Evolutionary conservation across 1,284 basidiomycete genomes (phyloP).

Genomic region (Papiliotrema laurentii): DNA sequence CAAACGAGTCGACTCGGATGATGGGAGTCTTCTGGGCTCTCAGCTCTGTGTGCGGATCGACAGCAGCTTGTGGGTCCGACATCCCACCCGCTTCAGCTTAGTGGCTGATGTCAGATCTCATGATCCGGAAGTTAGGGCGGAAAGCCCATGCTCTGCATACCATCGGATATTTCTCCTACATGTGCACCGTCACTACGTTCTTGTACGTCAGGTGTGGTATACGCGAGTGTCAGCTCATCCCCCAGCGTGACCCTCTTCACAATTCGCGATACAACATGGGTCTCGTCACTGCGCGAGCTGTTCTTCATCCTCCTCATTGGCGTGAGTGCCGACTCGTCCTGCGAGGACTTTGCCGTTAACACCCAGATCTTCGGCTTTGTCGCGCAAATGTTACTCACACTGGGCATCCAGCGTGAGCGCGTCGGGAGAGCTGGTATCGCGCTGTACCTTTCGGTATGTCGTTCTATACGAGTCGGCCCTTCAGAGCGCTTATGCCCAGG

Average conservation of each 20-base stretch:
- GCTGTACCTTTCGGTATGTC: slow-evolving; percentile 42
- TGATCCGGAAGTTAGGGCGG: slow-evolving; percentile 66
- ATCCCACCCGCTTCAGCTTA: background rate
- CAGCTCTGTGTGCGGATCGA: slow-evolving; percentile 29
- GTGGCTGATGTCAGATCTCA: slow-evolving; percentile 52
- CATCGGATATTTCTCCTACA: slow-evolving; percentile 63
- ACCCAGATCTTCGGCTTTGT: slow-evolving; percentile 56
- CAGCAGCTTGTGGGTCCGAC: slow-evolving; percentile 39
- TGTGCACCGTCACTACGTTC: slow-evolving; percentile 57
- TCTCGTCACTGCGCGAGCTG: slow-evolving; percentile 10
- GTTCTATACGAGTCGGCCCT: background rate
- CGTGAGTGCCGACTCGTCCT: slow-evolving; percentile 52
- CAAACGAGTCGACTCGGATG: background rate
- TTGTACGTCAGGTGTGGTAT: slow-evolving; percentile 42
- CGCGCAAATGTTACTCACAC: slow-evolving; percentile 54
- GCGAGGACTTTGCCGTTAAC: background rate
- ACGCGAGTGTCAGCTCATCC: slow-evolving; percentile 5
- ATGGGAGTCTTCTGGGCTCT: slow-evolving; percentile 34
- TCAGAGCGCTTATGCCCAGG: slow-evolving; percentile 9
- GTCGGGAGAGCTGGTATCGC: slow-evolving; percentile 47
- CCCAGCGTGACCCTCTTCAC: slow-evolving; percentile 15
- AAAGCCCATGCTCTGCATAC: slow-evolving; percentile 68
- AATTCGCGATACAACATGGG: slow-evolving; percentile 9
- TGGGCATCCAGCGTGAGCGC: slow-evolving; percentile 47
- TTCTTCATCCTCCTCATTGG: slow-evolving; percentile 46